Conservation (phyloP, 2,329 filamentous ascomycete species). For the Apiospora phragmitis region DNA sequence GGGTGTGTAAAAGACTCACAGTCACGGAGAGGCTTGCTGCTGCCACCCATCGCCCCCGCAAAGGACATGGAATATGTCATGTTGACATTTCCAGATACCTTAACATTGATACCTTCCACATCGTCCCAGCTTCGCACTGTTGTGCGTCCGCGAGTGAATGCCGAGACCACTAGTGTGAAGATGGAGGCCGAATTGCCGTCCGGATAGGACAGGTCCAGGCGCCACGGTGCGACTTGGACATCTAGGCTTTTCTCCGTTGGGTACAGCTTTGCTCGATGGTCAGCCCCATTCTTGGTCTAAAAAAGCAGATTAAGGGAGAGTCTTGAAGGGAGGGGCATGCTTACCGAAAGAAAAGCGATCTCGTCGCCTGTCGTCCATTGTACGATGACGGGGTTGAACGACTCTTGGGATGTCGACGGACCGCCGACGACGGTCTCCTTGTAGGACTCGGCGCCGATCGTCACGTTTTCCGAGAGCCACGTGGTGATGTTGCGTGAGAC, state of each 20-base stretch:
- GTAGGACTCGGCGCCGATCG: constrained; percentile 61
- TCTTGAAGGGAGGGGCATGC: neutral
- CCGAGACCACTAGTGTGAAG: constrained; percentile 52
- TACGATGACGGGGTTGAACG: constrained; percentile 60
- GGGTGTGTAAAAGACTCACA: constrained; percentile 18
- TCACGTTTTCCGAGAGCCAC: constrained; percentile 57
- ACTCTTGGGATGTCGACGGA: constrained; percentile 47
- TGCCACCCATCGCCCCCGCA: constrained; percentile 40
- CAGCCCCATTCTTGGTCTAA: neutral
- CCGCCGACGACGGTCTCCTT: constrained; percentile 58
- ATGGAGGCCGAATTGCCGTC: constrained; percentile 46
- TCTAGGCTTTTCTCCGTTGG: constrained; percentile 41
- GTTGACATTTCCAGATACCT: constrained; percentile 45
- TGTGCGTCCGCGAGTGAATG: constrained; percentile 44
- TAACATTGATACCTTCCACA: constrained; percentile 47
- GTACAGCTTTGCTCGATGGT: constrained; percentile 32
- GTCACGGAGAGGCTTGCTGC: constrained; percentile 31
- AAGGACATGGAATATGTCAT: constrained; percentile 41
- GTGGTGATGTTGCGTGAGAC: constrained; percentile 58
- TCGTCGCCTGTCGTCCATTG: constrained; percentile 54
- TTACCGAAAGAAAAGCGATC: constrained; percentile 33
- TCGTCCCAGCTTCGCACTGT: constrained; percentile 48
- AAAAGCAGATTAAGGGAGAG: too few species aligned
- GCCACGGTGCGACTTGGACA: constrained; percentile 40
- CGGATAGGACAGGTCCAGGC: constrained; percentile 54